phyloP scores from a whole-genome alignment of 768 basidiomycete species.

The Rhodotorula graminis region DNA sequence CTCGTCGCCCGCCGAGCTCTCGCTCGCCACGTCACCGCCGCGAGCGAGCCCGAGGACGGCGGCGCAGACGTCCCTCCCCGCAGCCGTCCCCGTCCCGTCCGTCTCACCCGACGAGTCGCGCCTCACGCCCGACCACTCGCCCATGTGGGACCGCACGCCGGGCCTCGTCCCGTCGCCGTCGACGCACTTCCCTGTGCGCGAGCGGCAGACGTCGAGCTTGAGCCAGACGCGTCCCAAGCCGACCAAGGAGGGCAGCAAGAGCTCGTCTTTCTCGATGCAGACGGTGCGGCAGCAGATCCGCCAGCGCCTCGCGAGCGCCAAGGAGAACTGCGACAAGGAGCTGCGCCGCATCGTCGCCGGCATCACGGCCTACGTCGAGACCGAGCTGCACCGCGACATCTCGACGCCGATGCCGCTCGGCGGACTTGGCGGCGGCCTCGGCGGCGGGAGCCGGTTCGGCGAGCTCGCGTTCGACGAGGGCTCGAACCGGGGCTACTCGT shows the following conservation, averaged over 20 bases:
- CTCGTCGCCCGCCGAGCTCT: background rate
- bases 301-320: conserved; percentile 84
- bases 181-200: conserved; percentile 9
- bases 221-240: background rate
- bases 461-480: conserved; percentile 27
- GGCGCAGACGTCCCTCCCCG: conserved; percentile 7
- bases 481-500: conserved; percentile 1
- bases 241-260: conserved; percentile 4
- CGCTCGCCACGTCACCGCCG: background rate
- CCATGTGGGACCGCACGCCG: conserved; percentile 42
- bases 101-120: conserved; percentile 17
- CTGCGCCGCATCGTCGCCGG: conserved; percentile 87
- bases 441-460: conserved; percentile 7
- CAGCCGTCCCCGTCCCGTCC: background rate
- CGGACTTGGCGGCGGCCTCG: background rate
- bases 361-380: conserved; percentile 92
- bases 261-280: conserved; percentile 41
- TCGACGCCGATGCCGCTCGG: conserved; percentile 48
- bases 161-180: conserved; percentile 36
- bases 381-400: conserved; percentile 72
- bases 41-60: background rate
- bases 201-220: background rate
- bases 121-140: conserved; percentile 37
- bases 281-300: conserved; percentile 79
- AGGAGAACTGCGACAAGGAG: conserved; percentile 94